These are phyloP conservation scores for Botrytis cinerea DNA, from an alignment of 2,329 filamentous ascomycete species.

Conservation along the genomic window DNA sequence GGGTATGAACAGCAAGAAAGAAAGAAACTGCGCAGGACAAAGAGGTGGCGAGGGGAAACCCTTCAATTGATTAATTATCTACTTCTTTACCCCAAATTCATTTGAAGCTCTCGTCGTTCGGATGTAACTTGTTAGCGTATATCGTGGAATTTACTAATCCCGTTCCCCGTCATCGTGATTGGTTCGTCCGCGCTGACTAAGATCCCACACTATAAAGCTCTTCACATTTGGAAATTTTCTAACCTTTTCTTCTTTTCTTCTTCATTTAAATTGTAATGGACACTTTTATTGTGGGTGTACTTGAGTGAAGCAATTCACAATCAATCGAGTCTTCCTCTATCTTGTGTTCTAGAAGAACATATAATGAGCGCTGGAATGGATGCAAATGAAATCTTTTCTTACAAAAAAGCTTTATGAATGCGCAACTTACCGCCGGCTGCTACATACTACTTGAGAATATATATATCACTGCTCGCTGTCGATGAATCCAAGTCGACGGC, in stretches of 20 bases:
- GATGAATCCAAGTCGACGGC: neutral
- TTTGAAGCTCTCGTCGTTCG: constrained; percentile 25
- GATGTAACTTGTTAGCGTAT: constrained; percentile 25
- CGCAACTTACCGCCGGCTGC: constrained; percentile 73
- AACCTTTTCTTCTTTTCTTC: constrained; percentile 43
- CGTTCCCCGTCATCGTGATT: constrained; percentile 30
- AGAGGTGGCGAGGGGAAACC: constrained; percentile 7
- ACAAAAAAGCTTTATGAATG: constrained; percentile 43
- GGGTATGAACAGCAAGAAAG: constrained; percentile 45
- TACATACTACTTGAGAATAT: constrained; percentile 49
- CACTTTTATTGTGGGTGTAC: constrained; percentile 73
- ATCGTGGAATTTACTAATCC: constrained; percentile 33
- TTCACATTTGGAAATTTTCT: constrained; percentile 31
- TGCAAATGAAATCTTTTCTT: constrained; percentile 59
- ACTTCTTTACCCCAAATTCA: constrained; percentile 22
- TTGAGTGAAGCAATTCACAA: constrained; percentile 47
- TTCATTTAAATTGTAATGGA: constrained; percentile 59
- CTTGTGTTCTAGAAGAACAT: constrained; percentile 64
- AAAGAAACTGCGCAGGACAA: constrained; percentile 36
- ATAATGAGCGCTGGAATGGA: constrained; percentile 67
- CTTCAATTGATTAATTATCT: constrained; percentile 26
- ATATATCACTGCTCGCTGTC: neutral
- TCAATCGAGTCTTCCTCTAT: constrained; percentile 71
- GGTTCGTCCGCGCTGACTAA: constrained; percentile 29
- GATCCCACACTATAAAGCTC: constrained; percentile 32